phyloP scores from a whole-genome alignment of 2,329 filamentous ascomycete genomes.

The Trichothecium roseum region DNA sequence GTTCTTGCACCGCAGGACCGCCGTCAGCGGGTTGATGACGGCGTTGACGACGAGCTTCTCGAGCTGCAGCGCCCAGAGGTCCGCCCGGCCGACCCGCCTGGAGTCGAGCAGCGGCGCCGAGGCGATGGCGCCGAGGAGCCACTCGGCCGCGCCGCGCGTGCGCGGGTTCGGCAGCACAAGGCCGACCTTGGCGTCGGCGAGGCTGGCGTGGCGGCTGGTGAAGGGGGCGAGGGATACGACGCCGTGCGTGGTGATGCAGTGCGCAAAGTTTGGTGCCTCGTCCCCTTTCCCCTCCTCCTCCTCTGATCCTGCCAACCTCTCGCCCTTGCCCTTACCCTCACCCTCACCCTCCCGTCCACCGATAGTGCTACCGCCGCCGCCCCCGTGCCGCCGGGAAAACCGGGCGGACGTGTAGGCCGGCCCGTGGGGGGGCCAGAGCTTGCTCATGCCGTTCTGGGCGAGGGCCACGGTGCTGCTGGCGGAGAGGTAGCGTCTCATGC shows the following conservation, averaged over 20 bases:
- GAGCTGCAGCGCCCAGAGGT: slow-evolving; percentile 56
- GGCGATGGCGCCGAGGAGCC: slow-evolving; percentile 31
- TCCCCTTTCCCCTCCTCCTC: slow-evolving; percentile 5
- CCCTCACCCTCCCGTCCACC: no score
- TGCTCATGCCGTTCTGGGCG: slow-evolving; percentile 80
- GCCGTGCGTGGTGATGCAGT: slow-evolving; percentile 52
- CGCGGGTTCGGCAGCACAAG: slow-evolving; percentile 24
- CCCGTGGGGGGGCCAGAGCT: slow-evolving; percentile 44
- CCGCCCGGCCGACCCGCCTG: slow-evolving; percentile 23
- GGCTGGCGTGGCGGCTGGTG: slow-evolving; percentile 39
- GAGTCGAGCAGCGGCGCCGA: slow-evolving; percentile 32
- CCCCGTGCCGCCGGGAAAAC: slow-evolving; percentile 15
- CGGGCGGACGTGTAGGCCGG: slow-evolving; percentile 28
- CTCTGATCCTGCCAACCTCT: no score
- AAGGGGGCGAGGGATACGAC: slow-evolving; percentile 41
- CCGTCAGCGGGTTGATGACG: slow-evolving; percentile 78
- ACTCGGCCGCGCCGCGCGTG: slow-evolving; percentile 12
- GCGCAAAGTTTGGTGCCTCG: slow-evolving; percentile 55
- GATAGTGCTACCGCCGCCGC: no score
- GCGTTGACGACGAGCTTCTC: slow-evolving; percentile 79
- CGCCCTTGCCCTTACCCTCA: no score
- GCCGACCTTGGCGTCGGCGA: slow-evolving; percentile 37
- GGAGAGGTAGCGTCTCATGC: slow-evolving; percentile 52
- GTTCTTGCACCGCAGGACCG: slow-evolving; percentile 66
- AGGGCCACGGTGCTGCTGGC: slow-evolving; percentile 65